These are phyloP conservation scores for Lecanicillium sp. DNA, from an alignment of 2,329 filamentous ascomycete species.

Conservation along the genomic window DNA sequence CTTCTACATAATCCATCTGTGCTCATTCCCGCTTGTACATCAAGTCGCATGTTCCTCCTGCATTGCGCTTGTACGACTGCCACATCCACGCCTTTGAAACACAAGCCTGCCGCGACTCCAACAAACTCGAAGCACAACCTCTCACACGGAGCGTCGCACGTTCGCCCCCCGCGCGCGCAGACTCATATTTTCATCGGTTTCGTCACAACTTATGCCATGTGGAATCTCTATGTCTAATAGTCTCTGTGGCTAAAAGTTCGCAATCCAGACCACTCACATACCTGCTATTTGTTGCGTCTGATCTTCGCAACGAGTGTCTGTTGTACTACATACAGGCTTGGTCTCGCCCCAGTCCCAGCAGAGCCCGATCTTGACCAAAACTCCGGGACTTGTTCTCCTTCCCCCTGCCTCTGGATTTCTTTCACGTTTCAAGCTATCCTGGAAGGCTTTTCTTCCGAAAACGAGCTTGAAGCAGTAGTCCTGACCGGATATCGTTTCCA, in stretches of 20 bases:
- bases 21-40: constrained; percentile 5
- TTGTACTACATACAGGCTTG: too few species aligned
- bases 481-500: constrained; percentile 7
- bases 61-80: too few species aligned
- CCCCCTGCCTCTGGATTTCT: too few species aligned
- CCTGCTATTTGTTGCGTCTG: constrained; percentile 14
- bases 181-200: too few species aligned
- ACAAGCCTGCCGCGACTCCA: constrained; percentile 11
- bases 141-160: constrained; percentile 19
- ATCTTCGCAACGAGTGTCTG: too few species aligned
- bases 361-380: too few species aligned
- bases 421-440: too few species aligned
- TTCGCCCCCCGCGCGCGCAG: constrained; percentile 8
- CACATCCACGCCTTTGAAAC: constrained; percentile 2
- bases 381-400: too few species aligned
- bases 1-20: constrained; percentile 7
- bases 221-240: constrained; percentile 1
- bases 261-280: background rate
- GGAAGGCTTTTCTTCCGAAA: too few species aligned
- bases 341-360: too few species aligned
- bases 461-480: background rate
- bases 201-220: constrained; percentile 9
- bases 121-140: constrained; percentile 2
- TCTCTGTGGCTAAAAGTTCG: constrained; percentile 4
- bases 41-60: constrained; percentile 5